Conservation (phyloP, 2,329 filamentous ascomycete species). For the Microdochium trichocladiopsis region DNA sequence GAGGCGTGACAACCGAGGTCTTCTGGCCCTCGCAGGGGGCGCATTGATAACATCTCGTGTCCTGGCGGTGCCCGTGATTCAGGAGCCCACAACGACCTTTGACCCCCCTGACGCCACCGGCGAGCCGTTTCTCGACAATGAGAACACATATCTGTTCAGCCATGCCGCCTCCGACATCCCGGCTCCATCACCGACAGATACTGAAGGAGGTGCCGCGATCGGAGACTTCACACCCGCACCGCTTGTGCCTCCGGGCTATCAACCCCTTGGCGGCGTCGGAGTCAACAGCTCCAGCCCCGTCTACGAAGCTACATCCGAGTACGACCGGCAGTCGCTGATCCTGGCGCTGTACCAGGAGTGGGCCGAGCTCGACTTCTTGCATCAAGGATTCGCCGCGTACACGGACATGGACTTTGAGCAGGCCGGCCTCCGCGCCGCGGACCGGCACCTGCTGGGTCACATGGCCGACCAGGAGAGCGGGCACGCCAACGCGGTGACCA, state of each 20-base stretch:
- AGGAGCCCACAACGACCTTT: not conserved
- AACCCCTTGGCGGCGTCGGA: conserved; percentile 61
- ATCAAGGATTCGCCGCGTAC: conserved; percentile 62
- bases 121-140: not conserved
- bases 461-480: conserved; percentile 70
- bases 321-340: conserved; percentile 68
- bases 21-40: too few relatives aligned
- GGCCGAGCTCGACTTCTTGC: conserved; percentile 74
- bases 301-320: conserved; percentile 70
- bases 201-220: not conserved
- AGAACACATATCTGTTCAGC: not conserved
- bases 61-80: not conserved
- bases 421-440: conserved; percentile 58
- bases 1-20: too few relatives aligned
- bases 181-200: not conserved
- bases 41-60: too few relatives aligned
- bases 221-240: not conserved
- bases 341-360: conserved; percentile 72
- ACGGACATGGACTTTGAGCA: conserved; percentile 58
- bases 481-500: conserved; percentile 65
- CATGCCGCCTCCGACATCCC: not conserved
- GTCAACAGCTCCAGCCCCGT: conserved; percentile 66
- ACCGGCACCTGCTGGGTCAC: conserved; percentile 61
- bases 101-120: not conserved
- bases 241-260: conserved; percentile 31